Evolutionary conservation across 306 rosid species (phyloP).

Genomic region (Gastrolobium villosum): DNA sequence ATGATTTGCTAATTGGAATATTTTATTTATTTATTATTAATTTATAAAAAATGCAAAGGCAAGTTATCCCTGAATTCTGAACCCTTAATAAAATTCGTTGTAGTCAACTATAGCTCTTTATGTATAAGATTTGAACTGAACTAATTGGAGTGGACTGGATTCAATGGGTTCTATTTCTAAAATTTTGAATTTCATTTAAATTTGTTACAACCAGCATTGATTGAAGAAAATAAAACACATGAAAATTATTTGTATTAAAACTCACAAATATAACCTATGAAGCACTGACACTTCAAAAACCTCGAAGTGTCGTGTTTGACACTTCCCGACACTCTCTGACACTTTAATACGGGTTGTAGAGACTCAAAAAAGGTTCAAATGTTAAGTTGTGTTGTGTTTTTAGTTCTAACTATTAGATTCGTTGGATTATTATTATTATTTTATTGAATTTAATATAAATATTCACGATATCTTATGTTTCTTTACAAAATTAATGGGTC

Average conservation of each 20-base stretch:
- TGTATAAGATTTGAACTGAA: neutral
- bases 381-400: too few relatives aligned
- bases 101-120: neutral
- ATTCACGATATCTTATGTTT: too few relatives aligned
- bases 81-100: neutral
- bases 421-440: too few relatives aligned
- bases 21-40: neutral
- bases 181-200: conserved; percentile 13
- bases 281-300: too few relatives aligned
- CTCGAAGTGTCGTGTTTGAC: too few relatives aligned
- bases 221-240: neutral
- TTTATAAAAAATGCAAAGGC: neutral
- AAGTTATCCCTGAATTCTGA: neutral
- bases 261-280: neutral
- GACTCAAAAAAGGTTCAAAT: too few relatives aligned
- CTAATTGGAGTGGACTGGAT: neutral
- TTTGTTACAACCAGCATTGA: conserved; percentile 6
- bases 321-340: too few relatives aligned
- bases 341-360: too few relatives aligned
- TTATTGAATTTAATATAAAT: too few relatives aligned
- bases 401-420: too few relatives aligned
- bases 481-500: too few relatives aligned
- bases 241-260: conserved; percentile 22
- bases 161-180: neutral
- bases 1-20: conserved; percentile 5